These are phyloP conservation scores for Ogataea henricii DNA, from an alignment of 805 yeast genomes.

Conservation along the genomic window DNA sequence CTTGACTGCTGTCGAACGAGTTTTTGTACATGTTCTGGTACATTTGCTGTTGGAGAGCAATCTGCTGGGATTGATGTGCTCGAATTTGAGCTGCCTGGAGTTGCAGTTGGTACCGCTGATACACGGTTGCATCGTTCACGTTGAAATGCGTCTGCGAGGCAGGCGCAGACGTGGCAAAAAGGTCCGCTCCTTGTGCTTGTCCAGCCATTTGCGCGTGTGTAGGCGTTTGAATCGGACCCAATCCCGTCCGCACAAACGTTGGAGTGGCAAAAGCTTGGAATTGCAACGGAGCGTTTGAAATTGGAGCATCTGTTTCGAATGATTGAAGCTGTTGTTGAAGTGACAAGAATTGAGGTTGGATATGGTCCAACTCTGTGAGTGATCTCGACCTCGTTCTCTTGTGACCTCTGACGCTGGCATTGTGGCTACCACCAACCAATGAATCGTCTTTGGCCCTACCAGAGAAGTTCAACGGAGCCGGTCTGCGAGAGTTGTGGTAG, in stretches of 20 bases:
- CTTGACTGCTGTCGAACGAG: constrained; percentile 5
- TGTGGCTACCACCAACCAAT: neutral
- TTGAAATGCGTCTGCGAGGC: constrained; percentile 25
- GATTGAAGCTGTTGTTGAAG: constrained; percentile 1
- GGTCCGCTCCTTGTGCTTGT: neutral
- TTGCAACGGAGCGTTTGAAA: neutral
- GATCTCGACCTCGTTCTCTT: constrained; percentile 40
- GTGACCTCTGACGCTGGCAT: constrained; percentile 27
- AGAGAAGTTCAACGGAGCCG: neutral
- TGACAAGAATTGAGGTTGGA: constrained; percentile 13
- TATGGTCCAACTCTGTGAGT: constrained; percentile 31
- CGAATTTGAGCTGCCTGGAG: constrained; percentile 25
- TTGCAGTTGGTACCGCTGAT: constrained; percentile 22
- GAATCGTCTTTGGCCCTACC: constrained; percentile 3
- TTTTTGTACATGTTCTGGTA: constrained; percentile 4
- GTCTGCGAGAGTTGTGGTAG: neutral
- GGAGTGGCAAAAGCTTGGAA: neutral
- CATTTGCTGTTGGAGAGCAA: constrained; percentile 20
- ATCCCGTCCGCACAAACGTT: neutral
- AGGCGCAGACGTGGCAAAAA: constrained; percentile 23
- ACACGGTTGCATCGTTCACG: constrained; percentile 14
- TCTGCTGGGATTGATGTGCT: constrained; percentile 24
- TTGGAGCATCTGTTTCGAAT: neutral
- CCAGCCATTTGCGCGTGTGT: neutral
- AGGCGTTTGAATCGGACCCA: neutral